A percentile compares a stretch with the other conserved stretches of the same genome.
phyloP scores from a whole-genome alignment of 371 early-diverging fungal genomes.

The Dipsacomyces acuminosporus region DNA sequence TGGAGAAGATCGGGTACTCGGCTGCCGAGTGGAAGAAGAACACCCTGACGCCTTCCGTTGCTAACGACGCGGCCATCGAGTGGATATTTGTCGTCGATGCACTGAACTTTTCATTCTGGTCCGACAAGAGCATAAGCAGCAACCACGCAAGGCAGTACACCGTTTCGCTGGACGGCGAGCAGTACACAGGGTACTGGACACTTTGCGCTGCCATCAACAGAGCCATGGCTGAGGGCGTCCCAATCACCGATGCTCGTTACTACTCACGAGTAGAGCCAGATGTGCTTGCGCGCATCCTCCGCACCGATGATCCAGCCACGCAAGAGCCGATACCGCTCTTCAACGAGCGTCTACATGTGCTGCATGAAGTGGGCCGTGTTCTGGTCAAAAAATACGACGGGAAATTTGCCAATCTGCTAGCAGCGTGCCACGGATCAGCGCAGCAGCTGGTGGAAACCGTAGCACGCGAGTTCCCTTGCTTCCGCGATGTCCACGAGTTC shows the following conservation, averaged over 20 bases:
- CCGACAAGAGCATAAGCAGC: conserved; percentile 46
- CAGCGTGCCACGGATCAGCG: conserved; percentile 53
- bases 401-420: conserved; percentile 59
- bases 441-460: conserved; percentile 57
- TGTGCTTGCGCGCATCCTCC: conserved; percentile 56
- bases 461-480: conserved; percentile 61
- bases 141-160: conserved; percentile 53
- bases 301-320: conserved; percentile 51
- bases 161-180: conserved; percentile 54
- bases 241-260: conserved; percentile 57
- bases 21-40: conserved; percentile 71
- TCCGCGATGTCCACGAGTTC: conserved; percentile 63
- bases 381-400: conserved; percentile 67
- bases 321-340: conserved; percentile 62
- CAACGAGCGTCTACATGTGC: conserved; percentile 56
- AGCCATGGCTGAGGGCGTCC: conserved; percentile 59
- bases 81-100: conserved; percentile 84
- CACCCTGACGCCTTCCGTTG: conserved; percentile 62
- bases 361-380: conserved; percentile 67
- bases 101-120: conserved; percentile 91
- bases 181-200: conserved; percentile 85
- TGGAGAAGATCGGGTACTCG: conserved; percentile 61
- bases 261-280: conserved; percentile 48
- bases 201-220: conserved; percentile 77
- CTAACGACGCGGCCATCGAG: conserved; percentile 57